These are phyloP conservation scores for Geotrichum cucujoidarum DNA, from an alignment of 1,139 yeast species.

Conservation along the genomic window DNA sequence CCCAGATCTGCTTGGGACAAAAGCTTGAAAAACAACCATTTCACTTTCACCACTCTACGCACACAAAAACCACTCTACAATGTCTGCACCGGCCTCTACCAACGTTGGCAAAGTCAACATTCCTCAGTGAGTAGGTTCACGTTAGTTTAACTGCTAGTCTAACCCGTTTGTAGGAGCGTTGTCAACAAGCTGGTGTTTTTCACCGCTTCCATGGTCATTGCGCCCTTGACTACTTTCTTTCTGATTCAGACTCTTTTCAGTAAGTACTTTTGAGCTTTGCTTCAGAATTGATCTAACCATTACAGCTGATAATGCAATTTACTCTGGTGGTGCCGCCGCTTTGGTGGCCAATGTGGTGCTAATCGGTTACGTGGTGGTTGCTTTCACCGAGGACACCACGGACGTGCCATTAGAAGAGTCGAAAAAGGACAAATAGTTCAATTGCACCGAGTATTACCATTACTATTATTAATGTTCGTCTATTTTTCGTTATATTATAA, in stretches of 20 bases:
- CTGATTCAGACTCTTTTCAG: conserved; percentile 48
- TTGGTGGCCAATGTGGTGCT: conserved; percentile 80
- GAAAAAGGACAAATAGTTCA: conserved; percentile 31
- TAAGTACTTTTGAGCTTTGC: conserved; percentile 19
- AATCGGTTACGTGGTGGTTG: conserved; percentile 78
- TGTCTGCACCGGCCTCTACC: conserved; percentile 1
- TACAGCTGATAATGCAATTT: conserved; percentile 52
- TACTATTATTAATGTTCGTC: neutral
- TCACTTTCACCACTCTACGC: neutral
- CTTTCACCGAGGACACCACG: conserved; percentile 73
- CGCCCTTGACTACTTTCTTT: conserved; percentile 75
- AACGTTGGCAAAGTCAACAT: conserved; percentile 6
- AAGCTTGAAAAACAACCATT: neutral
- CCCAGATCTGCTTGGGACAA: no score
- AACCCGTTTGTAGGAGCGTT: conserved; percentile 47
- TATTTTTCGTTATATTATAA: neutral
- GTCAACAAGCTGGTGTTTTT: conserved; percentile 72
- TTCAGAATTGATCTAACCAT: neutral
- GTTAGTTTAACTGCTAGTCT: no score
- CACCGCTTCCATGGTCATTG: conserved; percentile 81
- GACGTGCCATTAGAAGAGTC: conserved; percentile 36
- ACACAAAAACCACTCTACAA: neutral
- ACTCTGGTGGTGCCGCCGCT: conserved; percentile 90
- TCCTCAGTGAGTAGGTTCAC: conserved; percentile 14
- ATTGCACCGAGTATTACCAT: neutral